Conservation (phyloP, 768 basidiomycete species). For the Mycena haematopus region DNA sequence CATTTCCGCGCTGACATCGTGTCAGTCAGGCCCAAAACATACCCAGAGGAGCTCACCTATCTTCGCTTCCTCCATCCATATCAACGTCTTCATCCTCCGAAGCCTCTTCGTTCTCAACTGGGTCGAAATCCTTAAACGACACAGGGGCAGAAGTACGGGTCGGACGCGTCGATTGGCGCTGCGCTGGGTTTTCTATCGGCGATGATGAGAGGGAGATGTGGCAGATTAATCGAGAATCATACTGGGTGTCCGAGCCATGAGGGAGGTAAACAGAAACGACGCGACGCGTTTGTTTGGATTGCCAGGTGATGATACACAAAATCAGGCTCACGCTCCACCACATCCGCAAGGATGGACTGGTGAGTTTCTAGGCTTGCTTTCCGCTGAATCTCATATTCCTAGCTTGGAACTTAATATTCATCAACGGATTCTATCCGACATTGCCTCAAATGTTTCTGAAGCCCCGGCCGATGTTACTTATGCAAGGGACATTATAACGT, state of each 20-base stretch:
- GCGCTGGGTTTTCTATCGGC: constrained; percentile 3
- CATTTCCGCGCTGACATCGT: constrained; percentile 26
- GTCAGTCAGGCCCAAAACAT: background rate
- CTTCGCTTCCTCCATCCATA: constrained; percentile 27
- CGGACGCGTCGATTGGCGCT: constrained; percentile 30
- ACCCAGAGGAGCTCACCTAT: constrained; percentile 13
- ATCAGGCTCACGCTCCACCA: no score
- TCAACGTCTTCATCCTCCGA: constrained; percentile 27
- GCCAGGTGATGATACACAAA: no score
- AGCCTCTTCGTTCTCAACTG: constrained; percentile 25
- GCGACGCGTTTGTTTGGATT: constrained; percentile 31
- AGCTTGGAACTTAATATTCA: constrained; percentile 84
- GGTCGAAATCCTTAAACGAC: constrained; percentile 30
- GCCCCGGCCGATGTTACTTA: constrained; percentile 52
- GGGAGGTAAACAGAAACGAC: constrained; percentile 8
- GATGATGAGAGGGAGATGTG: background rate
- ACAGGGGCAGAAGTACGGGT: constrained; percentile 29
- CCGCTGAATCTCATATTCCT: constrained; percentile 5
- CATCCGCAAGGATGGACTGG: constrained; percentile 51
- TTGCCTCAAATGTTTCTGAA: constrained; percentile 63
- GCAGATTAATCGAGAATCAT: background rate
- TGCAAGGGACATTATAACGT: constrained; percentile 63
- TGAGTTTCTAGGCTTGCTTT: constrained; percentile 35
- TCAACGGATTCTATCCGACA: constrained; percentile 76
- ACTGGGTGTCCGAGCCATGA: constrained; percentile 39